phyloP scores from a whole-genome alignment of 1,284 basidiomycete genomes.

The Cystobasidiaceae sp. region DNA sequence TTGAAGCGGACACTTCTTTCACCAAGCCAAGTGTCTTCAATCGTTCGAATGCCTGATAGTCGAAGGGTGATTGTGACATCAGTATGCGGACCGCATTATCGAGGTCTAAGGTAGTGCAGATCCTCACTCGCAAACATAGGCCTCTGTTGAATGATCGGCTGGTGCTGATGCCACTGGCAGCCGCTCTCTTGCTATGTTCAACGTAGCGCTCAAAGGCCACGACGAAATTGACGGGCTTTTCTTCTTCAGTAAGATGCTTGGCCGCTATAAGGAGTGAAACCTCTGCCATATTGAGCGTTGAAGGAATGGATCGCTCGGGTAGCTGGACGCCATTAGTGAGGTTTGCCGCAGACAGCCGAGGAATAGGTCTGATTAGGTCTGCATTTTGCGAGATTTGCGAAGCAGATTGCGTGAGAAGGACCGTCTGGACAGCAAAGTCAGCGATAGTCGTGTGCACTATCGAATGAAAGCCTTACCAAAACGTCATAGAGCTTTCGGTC shows the following conservation, averaged over 20 bases:
- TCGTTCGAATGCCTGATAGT: conserved; percentile 38
- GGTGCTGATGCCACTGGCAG: conserved; percentile 20
- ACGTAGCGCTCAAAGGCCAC: conserved; percentile 37
- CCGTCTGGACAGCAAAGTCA: not conserved
- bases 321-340: not conserved
- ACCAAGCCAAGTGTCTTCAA: conserved; percentile 35
- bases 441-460: not conserved
- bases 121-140: conserved; percentile 33
- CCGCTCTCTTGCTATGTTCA: conserved; percentile 31
- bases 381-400: not conserved
- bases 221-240: conserved; percentile 41
- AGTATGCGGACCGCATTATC: too few relatives aligned
- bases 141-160: conserved; percentile 16
- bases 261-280: conserved; percentile 36
- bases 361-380: not conserved
- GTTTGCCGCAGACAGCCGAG: not conserved
- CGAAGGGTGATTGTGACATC: not conserved
- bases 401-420: not conserved
- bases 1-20: conserved; percentile 11
- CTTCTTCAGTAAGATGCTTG: conserved; percentile 38
- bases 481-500: conserved; percentile 12
- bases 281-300: conserved; percentile 39
- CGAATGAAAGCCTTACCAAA: not conserved
- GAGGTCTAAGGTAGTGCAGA: not conserved
- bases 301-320: not conserved